Base-by-base conservation (phyloP, 1,139 yeast species). In the Magnusiomyces clavatus region DNA sequence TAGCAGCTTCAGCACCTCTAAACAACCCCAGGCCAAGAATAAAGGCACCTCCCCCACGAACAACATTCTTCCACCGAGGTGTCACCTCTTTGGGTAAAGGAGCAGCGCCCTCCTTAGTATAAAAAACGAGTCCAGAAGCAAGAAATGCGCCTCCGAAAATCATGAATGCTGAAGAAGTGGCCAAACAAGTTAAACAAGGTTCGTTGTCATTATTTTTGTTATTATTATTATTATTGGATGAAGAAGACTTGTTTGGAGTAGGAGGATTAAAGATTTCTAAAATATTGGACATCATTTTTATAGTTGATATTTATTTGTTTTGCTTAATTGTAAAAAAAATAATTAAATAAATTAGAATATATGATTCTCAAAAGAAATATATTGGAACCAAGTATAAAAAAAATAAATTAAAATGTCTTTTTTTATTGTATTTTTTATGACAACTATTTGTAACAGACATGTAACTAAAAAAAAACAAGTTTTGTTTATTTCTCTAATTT, bases 51-150 rank as follows among this genome's bases (percentile, higher is more conserved):
- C 74, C 61, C 0, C 74, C 69, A 44, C 78, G 72, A 6, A 82
- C 72, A 1, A 77, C 62, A 58, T 76, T 76, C 79, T 83, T 81
- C 86, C 88, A 83, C 19, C 64, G 55, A 0, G 87, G 86, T 51
- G 70, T 57, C 29, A 62, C 65, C 24, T 60, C 57, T 24, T 24
- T 24, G 6, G 65, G 66, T 19, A 63, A 56, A 4, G 59, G 63
- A 24, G 31, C 6, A 47, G 61, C 54, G 62, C 69, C 63, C 58
- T 63, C 65, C 38, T 68, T 68, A 49, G 71, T 69, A 17, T 66
- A 66, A 61, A 79, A 79, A 0, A 81, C 79, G 50, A 69, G 66
- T 10, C 82, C 82, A 43, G 77, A 67, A 17, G 74, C 73, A 57
- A 83, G 72, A 65, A 81, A 83, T 0, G 74, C 64, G 34, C 90